Evolutionary conservation across 1,284 basidiomycete species (phyloP), one percentile per base, ranked within the genome.

Genomic region (Sporisorium scitamineum): DNA sequence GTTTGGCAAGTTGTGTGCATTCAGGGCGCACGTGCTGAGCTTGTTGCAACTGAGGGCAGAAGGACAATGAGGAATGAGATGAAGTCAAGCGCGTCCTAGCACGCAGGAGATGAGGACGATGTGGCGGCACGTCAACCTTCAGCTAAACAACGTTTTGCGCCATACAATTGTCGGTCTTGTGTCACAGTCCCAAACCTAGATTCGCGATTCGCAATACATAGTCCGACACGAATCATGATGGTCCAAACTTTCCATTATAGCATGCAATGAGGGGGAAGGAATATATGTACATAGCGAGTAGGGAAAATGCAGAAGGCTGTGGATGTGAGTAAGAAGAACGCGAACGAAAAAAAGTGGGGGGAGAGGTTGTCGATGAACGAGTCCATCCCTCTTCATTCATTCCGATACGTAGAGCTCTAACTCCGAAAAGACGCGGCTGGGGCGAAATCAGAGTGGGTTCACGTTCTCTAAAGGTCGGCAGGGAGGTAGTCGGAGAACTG

Each of bases 401-500:
- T 50, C 48, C 47, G 47, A 48, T 24, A 47, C 47, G 47, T 18
- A 14, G 27, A 29, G 8, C 29, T 31, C 27, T 50, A 50, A 50
- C 2, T 18, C 42, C 42, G 26, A 32, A 22, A 18, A 20, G 8
- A 20, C 0, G 14, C 39, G 42, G 10, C 3, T 18, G 22, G 18
- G 20, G 18, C 29, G 31, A 22, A 47, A 47, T 24, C 14, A 27
- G 20, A 13, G n/a, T 34, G 50, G 20, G 50, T n/a, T n/a, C n/a
- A n/a, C 50, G 7, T 44, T 16, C 5, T 37, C 59, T 34, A 75
- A 42, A 76, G 64, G 48, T 71, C 74, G 37, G 69, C 65, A 27
- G 80, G 80, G 2, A 81, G 56, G 66, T 81, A 81, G 48, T 81
- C 78, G 44, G 68, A 73, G 70, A 56, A 73, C 55, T 80, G 78